Evolutionary conservation across 495 filamentous ascomycete species (phyloP), one percentile per base, ranked within the genome.

Genomic region (Penicillium taxi): DNA sequence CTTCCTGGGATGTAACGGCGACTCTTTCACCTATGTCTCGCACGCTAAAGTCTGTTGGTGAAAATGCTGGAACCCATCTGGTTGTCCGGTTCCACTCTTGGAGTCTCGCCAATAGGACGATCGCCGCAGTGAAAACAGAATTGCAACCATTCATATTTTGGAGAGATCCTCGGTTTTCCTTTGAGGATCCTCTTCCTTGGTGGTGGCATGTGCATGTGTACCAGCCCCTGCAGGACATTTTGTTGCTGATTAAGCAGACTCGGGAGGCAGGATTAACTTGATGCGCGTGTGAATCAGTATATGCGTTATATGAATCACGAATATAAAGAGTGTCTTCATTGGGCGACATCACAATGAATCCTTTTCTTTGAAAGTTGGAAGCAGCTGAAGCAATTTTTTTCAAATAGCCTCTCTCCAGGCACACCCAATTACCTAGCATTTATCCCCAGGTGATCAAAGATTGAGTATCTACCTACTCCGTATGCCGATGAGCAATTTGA

Each of bases 141-240:
- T 8, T 46, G 11, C 14, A 16, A 9, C 44, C 30, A 4, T 36
- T 63, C 11, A 24, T 59, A 0, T 64, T 65, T 33, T 67, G 59
- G 61, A 50, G 53, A 19, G 37, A 64, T 22, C 44, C 52, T 19
- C 51, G 45, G 7, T 67, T 67, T 24, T 59, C 57, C 2, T 17
- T 23, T 15, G 32, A 42, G 9, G 66, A 69, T 39, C 66, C 66
- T 9, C 17, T 69, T 15, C 66, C 66, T 6, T 69, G 66, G 66
- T 69, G 66, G 66, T 69, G 66, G 66, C 45, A 69, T 47, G 44
- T 48, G 2, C 66, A 69, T 52, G 32, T 69, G 17, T 63, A 53
- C 30, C 51, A 47, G 23, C 66, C 64, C 1, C 32, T 66, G 33
- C 50, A 42, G 5, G 59, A 61, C 40, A 23, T 61, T 2, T 57